Percentiles rank a stretch among this genome's conserved stretches.
Conservation (phyloP, 2,329 filamentous ascomycete genomes). For the Colletotrichum costaricense region DNA sequence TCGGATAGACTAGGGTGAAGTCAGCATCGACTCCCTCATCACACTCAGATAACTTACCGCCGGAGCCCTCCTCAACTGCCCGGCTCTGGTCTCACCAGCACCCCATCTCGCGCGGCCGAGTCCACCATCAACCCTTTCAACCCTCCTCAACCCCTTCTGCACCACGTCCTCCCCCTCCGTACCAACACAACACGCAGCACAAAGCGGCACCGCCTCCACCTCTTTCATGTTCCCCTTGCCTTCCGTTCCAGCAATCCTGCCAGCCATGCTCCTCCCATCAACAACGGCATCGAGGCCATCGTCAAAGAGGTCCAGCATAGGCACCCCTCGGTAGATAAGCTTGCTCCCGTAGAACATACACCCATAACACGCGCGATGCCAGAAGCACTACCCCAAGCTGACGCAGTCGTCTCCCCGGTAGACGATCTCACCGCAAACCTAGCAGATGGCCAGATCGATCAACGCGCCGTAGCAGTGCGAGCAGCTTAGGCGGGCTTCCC, state of each 20-base stretch:
- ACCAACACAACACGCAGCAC: constrained; percentile 57
- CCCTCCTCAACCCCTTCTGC: constrained; percentile 55
- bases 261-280: constrained; percentile 14
- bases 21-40: neutral
- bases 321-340: constrained; percentile 48
- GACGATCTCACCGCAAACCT: constrained; percentile 67
- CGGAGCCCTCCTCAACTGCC: constrained; percentile 29
- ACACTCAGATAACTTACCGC: constrained; percentile 10
- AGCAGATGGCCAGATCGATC: constrained; percentile 66
- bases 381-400: constrained; percentile 71
- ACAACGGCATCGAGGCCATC: constrained; percentile 34
- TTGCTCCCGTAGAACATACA: constrained; percentile 63
- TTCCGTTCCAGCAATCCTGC: constrained; percentile 11
- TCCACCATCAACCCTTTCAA: constrained; percentile 58
- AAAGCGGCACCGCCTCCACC: constrained; percentile 60
- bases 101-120: constrained; percentile 58
- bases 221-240: constrained; percentile 48
- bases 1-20: constrained; percentile 2
- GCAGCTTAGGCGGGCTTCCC: constrained; percentile 61
- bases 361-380: constrained; percentile 67
- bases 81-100: constrained; percentile 39
- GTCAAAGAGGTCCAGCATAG: constrained; percentile 48
- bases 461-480: constrained; percentile 57
- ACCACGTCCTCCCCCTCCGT: constrained; percentile 52
- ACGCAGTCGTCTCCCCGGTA: constrained; percentile 65